Base-by-base conservation (phyloP, 192 early-diverging fungal species). In the Chytriomyces sp. region DNA sequence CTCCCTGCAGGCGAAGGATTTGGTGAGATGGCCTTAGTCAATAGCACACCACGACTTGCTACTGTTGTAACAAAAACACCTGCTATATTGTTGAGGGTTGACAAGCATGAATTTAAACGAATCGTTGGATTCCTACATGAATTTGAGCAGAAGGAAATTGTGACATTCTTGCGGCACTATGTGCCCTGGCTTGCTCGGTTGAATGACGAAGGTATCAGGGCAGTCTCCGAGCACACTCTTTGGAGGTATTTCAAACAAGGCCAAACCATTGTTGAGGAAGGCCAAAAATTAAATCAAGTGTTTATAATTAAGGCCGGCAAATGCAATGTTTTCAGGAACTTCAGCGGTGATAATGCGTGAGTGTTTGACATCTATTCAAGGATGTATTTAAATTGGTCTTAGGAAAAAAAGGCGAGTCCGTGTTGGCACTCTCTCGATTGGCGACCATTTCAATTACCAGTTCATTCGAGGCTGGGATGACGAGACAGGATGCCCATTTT, bases 21-120 rank as follows among this genome's bases (percentile, higher is more conserved):
- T 49, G 65, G 65, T 8, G 65, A 68, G 8, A 54, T 68, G 65
- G 65, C 65, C 6, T 33, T 68, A 3, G 32, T 68, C 10, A 52
- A 68, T 36, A 22, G 34, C 8, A 36, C 49, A 6, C 49, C 53
- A 32, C 19, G 8, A 12, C 41, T 44, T 44, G 7, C 19, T 44
- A 12, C 19, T 44, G 58, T 64, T 4, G 19, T 41, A 22, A 64
- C 62, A 4, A 39, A 32, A 26, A 49, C 39, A 8, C 19, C 6
- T 28, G 2, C 39, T 12, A 44, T 64, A 5, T 31, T 64, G 5
- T 22, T 64, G 33, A 64, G 49, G 2, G 44, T 64, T 0, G 5
- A 44, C 5, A 64, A 64, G 62, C 6, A 64, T 5, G 62, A 39
- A 12, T 64, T 64, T 44, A 6, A 5, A 22, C 5, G 39, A 40